These are phyloP conservation scores for Xenoacremonium recifei DNA, from an alignment of 2,329 filamentous ascomycete species.

Conservation along the genomic window DNA sequence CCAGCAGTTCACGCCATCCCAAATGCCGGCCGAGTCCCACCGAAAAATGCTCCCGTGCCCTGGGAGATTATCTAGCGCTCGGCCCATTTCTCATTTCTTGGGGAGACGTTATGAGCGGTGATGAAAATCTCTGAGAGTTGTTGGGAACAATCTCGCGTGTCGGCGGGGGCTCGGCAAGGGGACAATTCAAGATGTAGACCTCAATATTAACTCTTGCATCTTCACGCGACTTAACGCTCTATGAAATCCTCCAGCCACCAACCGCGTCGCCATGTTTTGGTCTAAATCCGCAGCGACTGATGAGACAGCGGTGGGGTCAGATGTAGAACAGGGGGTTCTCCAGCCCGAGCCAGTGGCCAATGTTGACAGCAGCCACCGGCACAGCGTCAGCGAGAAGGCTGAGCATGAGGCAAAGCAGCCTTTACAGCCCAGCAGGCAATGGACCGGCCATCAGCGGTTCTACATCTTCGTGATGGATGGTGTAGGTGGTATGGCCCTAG, in stretches of 20 bases:
- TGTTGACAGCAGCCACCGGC: not conserved
- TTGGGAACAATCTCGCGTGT: not conserved
- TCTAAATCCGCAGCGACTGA: constrained; percentile 1
- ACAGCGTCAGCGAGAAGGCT: constrained; percentile 4
- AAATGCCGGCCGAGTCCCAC: constrained; percentile 1
- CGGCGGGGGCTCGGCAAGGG: not conserved
- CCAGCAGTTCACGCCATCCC: too few species aligned
- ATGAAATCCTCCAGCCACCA: not conserved
- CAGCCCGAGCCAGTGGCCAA: constrained; percentile 8
- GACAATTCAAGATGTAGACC: too few species aligned
- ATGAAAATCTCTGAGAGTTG: not conserved
- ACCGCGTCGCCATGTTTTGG: constrained; percentile 8
- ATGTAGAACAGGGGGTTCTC: constrained; percentile 14
- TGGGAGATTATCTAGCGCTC: not conserved
- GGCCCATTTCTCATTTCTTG: too few species aligned
- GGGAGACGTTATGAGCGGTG: too few species aligned
- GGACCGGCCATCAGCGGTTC: constrained; percentile 44
- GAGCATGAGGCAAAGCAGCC: constrained; percentile 12
- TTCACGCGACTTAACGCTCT: too few species aligned
- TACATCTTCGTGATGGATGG: constrained; percentile 50
- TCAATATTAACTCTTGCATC: too few species aligned
- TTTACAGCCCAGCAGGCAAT: constrained; percentile 37
- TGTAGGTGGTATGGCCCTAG: constrained; percentile 45
- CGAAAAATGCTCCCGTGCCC: not conserved
- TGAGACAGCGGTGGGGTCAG: constrained; percentile 22